Conservation (phyloP, 2,329 filamentous ascomycete genomes). For the Ophiocordyceps polyrhachis-furcata region DNA sequence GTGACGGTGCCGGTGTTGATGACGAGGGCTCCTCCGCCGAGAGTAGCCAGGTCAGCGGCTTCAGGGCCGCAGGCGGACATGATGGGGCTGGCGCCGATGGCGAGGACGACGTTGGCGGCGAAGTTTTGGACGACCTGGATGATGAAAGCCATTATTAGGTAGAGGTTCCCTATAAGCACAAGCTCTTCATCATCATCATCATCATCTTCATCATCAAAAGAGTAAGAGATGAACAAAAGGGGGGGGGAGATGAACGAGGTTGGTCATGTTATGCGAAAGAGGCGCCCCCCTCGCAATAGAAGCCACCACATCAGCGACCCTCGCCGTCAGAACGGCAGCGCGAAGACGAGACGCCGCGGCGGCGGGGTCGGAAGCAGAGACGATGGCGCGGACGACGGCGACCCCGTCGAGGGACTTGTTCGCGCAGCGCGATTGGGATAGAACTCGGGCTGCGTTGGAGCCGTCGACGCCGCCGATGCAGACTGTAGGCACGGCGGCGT, state of each 20-base stretch:
- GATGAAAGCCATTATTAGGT: too few species aligned
- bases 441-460: conserved; percentile 52
- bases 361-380: conserved; percentile 51
- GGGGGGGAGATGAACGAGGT: conserved; percentile 38
- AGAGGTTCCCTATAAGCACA: too few species aligned
- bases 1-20: conserved; percentile 93
- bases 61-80: conserved; percentile 83
- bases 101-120: conserved; percentile 74
- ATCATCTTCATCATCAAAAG: too few species aligned
- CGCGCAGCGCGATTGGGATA: conserved; percentile 41
- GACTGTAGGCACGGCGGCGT: conserved; percentile 40
- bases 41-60: conserved; percentile 57
- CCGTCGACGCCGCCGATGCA: conserved; percentile 81
- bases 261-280: conserved; percentile 93
- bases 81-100: conserved; percentile 74
- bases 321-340: conserved; percentile 27
- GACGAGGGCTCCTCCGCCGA: conserved; percentile 56
- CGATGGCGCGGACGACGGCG: conserved; percentile 77
- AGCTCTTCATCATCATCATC: too few species aligned
- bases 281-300: conserved; percentile 46
- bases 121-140: conserved; percentile 89
- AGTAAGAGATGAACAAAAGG: too few species aligned
- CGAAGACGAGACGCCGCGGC: conserved; percentile 41
- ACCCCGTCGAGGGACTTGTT: conserved; percentile 56
- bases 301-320: conserved; percentile 30